phyloP scores from a whole-genome alignment of 257 asterid species.

The Capsicum pubescens region DNA sequence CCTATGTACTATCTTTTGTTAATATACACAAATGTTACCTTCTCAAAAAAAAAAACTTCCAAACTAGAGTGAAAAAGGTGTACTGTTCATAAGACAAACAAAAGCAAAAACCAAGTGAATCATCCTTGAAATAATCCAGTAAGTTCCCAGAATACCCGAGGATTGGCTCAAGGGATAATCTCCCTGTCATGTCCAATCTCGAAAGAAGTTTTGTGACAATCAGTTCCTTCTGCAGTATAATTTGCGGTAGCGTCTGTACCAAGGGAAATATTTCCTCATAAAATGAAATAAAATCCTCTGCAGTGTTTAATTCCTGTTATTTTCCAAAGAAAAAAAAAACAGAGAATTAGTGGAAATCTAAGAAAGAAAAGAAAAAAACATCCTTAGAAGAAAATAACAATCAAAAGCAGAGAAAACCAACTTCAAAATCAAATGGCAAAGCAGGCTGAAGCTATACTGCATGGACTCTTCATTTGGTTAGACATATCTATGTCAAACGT shows the following conservation, averaged over 20 bases:
- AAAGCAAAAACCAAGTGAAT: constrained; percentile 13
- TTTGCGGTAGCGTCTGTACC: constrained; percentile 90
- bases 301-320: constrained; percentile 89
- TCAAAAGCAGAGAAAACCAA: not conserved
- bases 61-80: not conserved
- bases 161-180: constrained; percentile 83
- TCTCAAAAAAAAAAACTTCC: not conserved
- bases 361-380: constrained; percentile 16
- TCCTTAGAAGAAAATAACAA: constrained; percentile 18
- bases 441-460: not conserved
- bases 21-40: no score
- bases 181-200: constrained; percentile 67
- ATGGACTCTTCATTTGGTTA: constrained; percentile 23
- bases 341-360: constrained; percentile 20
- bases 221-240: constrained; percentile 78
- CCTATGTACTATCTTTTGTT: no score
- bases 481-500: not conserved
- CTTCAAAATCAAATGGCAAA: constrained; percentile 22
- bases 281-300: constrained; percentile 84
- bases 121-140: not conserved
- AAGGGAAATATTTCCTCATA: constrained; percentile 82
- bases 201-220: constrained; percentile 64
- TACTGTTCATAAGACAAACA: not conserved
- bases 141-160: constrained; percentile 57
- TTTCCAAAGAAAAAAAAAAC: constrained; percentile 20